Percentiles rank a stretch among this genome's conserved stretches.
phyloP scores from a whole-genome alignment of 2,329 filamentous ascomycete genomes.

The Escovopsis weberi region DNA sequence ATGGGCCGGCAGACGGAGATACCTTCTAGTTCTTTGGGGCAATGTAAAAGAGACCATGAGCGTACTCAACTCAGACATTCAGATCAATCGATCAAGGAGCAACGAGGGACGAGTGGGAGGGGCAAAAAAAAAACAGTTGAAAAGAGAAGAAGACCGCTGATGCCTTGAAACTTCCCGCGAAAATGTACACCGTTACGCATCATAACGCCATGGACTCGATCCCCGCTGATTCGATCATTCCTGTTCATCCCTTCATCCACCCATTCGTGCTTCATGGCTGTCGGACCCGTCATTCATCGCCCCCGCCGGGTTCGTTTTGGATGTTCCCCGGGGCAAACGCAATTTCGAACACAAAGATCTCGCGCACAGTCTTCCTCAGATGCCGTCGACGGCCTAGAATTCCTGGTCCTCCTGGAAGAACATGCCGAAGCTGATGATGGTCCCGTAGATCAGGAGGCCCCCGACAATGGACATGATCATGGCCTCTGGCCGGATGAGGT shows the following conservation, averaged over 20 bases:
- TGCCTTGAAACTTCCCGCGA: constrained; percentile 2
- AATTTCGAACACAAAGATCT: no score
- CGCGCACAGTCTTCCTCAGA: no score
- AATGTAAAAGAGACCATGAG: background rate
- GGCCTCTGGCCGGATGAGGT: constrained; percentile 66
- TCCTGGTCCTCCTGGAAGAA: constrained; percentile 98
- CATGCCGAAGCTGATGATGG: constrained; percentile 94
- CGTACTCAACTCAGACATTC: background rate
- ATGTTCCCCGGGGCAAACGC: no score
- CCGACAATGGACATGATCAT: constrained; percentile 94
- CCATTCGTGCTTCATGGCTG: no score
- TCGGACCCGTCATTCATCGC: no score
- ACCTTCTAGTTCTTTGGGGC: background rate
- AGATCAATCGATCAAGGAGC: background rate
- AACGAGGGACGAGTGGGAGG: no score
- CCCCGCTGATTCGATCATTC: no score
- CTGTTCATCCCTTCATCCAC: no score
- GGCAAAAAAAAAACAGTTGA: background rate
- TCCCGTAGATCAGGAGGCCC: constrained; percentile 89
- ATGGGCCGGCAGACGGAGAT: background rate
- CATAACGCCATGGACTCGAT: background rate
- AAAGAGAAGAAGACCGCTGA: constrained; percentile 4
- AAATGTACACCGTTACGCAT: constrained; percentile 2
- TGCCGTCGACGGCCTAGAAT: constrained; percentile 41
- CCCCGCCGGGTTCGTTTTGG: no score